Evolutionary conservation across 768 basidiomycete species (phyloP).

Genomic region (Mycena leptocephala): DNA sequence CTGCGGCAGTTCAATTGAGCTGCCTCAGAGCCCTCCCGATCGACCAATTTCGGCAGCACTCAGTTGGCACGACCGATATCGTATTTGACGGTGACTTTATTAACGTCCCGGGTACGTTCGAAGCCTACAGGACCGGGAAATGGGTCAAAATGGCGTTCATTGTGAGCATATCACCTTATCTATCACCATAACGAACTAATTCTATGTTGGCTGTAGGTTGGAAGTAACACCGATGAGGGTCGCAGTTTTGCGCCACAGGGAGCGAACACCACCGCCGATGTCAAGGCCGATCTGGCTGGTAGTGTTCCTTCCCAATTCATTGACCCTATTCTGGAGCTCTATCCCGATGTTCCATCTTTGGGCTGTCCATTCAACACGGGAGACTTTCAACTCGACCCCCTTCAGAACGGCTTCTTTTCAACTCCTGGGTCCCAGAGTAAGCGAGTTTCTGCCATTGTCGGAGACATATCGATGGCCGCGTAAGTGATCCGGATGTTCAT

Average conservation of each 20-base stretch:
- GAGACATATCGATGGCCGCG: constrained; percentile 26
- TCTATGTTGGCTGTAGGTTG: constrained; percentile 1
- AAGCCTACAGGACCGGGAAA: constrained; percentile 26
- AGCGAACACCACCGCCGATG: constrained; percentile 29
- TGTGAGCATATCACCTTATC: background rate
- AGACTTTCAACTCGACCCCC: constrained; percentile 21
- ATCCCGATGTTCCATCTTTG: constrained; percentile 28
- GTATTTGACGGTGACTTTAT: constrained; percentile 34
- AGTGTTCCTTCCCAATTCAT: constrained; percentile 10
- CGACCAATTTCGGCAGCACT: constrained; percentile 31
- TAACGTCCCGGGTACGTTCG: constrained; percentile 8
- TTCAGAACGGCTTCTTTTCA: constrained; percentile 6
- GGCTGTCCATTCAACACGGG: constrained; percentile 37
- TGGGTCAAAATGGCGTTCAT: constrained; percentile 30
- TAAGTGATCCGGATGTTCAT: background rate
- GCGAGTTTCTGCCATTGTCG: constrained; percentile 25
- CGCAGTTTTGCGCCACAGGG: background rate
- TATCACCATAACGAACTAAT: background rate
- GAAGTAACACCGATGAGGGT: constrained; percentile 35
- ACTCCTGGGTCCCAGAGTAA: constrained; percentile 27
- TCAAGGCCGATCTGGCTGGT: background rate
- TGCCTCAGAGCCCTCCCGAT: constrained; percentile 31
- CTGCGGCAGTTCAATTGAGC: constrained; percentile 21
- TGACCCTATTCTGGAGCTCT: constrained; percentile 19
- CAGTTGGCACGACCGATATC: constrained; percentile 18